Base-by-base conservation (phyloP, 768 basidiomycete species). In the Suillus spraguei region DNA sequence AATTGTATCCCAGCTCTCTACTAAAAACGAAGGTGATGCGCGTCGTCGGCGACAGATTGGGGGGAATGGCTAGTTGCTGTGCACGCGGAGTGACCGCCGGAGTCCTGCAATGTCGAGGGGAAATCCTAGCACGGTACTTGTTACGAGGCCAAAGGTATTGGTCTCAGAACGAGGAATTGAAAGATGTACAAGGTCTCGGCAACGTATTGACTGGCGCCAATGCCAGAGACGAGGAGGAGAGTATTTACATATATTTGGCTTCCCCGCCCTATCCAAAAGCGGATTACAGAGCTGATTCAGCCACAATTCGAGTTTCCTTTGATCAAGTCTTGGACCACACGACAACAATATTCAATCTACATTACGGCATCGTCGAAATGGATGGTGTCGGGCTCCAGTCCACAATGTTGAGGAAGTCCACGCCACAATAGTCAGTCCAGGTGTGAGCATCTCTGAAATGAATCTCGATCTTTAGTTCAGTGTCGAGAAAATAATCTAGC, bases 141-240 rank as follows among this genome's bases (percentile, higher is more conserved):
- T 52, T 52, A 9, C 9, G 28, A 35, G 20, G 6, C 6, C 52
- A 35, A 53, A 53, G 0, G 11, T n/a, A 13, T 4, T 35, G 10
- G 20, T 35, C 20, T 7, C 7, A n/a, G 52, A 11, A 20, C 4
- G 4, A 13, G 52, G 52, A 35, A 53, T 35, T 5, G 32, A 53
- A 53, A 35, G 52, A 53, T n/a, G 33, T 11, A 53, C 11, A 53
- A 53, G 52, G 33, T 35, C 32, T 35, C 20, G 11, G 5, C 20
- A 53, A 53, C 20, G 52, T 35, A 6, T 32, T 53, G 52, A 13
- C 42, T 59, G 58, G 58, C 58, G 39, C 58, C 42, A 47, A 39
- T 59, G 28, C 38, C 39, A 38, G 42, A 46, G 58, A 59, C 58
- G 58, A 59, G 58, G 58, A 53, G 52, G 52, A 53, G 33, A n/a